Evolutionary conservation across 129 eudicot species (phyloP), one percentile per base, ranked within the genome.

Genomic region (Daucus carota): DNA sequence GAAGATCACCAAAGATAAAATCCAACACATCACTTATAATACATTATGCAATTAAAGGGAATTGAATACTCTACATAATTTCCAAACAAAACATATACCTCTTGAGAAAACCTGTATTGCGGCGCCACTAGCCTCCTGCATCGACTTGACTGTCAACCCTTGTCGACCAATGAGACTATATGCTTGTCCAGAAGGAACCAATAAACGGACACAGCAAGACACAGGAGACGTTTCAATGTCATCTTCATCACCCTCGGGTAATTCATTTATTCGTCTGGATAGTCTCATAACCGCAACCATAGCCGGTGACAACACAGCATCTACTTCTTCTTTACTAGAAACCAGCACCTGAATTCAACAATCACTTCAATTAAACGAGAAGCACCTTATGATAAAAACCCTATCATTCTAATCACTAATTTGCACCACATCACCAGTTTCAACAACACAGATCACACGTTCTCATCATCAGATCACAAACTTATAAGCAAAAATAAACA

Each of bases 241-340:
- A 70, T 73, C 85, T 52, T 85, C 96, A 28, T 59, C 66, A 59
- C 66, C 78, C 62, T 84, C 92, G 13, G 88, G 86, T 29, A 93
- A 79, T 18, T 97, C 98, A 66, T 76, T 82, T 1, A 93, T 75
- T 12, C 90, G 98, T 80, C 81, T 93, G 75, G 85, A 87, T 48
- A 90, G 77, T 81, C 92, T 90, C 65, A 93, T 84, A 42, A 83
- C 90, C 46, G 98, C 98, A 85, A 84, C 91, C 92, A 93, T 93
- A 71, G 98, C 98, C 76, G 98, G 98, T 22, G 98, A 85, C 59
- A 90, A 34, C 38, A 87, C 81, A 67, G 83, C 79, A 22, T 88
- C 97, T 57, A 90, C 87, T 78, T 93, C 98, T 88, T 93, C 98
- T 81, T 90, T 93, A 8, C 91, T 96, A 72, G 98, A 86, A 75